phyloP scores from a whole-genome alignment of 371 early-diverging fungal genomes.

The Chytridium lagenaria region DNA sequence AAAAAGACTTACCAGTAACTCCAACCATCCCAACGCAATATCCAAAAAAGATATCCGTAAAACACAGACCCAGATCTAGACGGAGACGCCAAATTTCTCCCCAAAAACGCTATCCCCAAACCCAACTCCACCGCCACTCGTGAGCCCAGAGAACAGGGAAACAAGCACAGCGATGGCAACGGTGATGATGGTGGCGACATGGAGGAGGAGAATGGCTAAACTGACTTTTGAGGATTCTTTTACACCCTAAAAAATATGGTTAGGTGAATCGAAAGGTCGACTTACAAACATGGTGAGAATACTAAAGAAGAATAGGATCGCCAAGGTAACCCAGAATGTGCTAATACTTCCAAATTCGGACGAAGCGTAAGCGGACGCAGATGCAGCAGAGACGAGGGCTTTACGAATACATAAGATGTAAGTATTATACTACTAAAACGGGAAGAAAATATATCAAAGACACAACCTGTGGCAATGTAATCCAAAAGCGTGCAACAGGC shows the following conservation, averaged over 20 bases:
- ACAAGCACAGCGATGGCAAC: slow-evolving; percentile 54
- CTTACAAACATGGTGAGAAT: slow-evolving; percentile 30
- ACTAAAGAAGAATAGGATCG: slow-evolving; percentile 50
- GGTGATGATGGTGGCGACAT: slow-evolving; percentile 51
- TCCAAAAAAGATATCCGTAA: slow-evolving; percentile 54
- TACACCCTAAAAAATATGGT: slow-evolving; percentile 34
- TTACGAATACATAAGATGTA: too few relatives aligned
- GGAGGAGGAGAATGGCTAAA: slow-evolving; percentile 52
- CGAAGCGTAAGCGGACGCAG: slow-evolving; percentile 61
- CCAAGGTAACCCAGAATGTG: slow-evolving; percentile 54
- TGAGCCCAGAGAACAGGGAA: slow-evolving; percentile 17
- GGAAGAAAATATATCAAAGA: not conserved
- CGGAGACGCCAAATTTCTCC: slow-evolving; percentile 40
- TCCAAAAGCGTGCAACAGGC: slow-evolving; percentile 59
- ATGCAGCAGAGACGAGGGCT: slow-evolving; percentile 63
- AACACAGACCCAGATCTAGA: not conserved
- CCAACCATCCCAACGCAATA: slow-evolving; percentile 66
- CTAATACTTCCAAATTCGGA: slow-evolving; percentile 52
- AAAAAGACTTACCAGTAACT: too few relatives aligned
- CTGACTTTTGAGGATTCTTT: slow-evolving; percentile 57
- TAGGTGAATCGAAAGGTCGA: slow-evolving; percentile 35
- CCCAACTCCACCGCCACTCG: not conserved
- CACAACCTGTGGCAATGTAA: slow-evolving; percentile 50
- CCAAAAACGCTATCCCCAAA: not conserved
- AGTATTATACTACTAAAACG: too few relatives aligned